Conservation (phyloP, 257 asterid species). For the Salvia miltiorrhiza region DNA sequence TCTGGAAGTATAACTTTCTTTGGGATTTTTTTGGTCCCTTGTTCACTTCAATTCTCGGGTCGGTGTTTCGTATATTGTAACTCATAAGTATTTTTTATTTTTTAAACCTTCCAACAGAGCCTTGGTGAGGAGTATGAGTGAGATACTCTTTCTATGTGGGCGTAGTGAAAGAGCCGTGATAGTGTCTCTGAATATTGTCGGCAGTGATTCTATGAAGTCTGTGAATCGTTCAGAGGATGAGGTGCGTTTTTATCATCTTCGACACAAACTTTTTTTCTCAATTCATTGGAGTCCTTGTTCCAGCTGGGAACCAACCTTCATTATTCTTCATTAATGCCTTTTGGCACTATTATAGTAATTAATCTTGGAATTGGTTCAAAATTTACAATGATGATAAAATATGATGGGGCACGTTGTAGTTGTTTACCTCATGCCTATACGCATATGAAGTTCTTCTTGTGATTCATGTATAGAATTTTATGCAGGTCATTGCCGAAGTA, state of each 20-base stretch:
- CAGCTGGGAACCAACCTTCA: background rate
- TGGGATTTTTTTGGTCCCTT: background rate
- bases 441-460: background rate
- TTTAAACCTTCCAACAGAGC: slow-evolving; percentile 54
- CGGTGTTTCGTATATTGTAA: slow-evolving; percentile 5
- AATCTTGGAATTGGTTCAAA: background rate
- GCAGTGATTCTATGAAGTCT: slow-evolving; percentile 33
- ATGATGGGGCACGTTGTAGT: background rate
- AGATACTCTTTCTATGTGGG: slow-evolving; percentile 92
- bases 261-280: background rate
- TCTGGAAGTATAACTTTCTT: slow-evolving; percentile 1
- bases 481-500: slow-evolving; percentile 61
- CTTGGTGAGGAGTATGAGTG: slow-evolving; percentile 84
- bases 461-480: slow-evolving; percentile 1
- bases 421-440: background rate
- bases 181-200: slow-evolving; percentile 57
- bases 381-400: slow-evolving; percentile 12
- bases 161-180: slow-evolving; percentile 61
- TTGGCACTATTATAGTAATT: background rate
- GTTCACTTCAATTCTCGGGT: slow-evolving; percentile 1
- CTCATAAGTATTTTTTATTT: slow-evolving; percentile 5
- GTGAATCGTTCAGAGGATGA: slow-evolving; percentile 53
- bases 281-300: background rate
- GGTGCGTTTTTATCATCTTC: slow-evolving; percentile 38
- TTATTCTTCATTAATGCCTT: background rate